Evolutionary conservation across 2,329 filamentous ascomycete genomes (phyloP), one percentile per base, ranked within the genome.

Genomic region (Verticillium nonalfalfae): DNA sequence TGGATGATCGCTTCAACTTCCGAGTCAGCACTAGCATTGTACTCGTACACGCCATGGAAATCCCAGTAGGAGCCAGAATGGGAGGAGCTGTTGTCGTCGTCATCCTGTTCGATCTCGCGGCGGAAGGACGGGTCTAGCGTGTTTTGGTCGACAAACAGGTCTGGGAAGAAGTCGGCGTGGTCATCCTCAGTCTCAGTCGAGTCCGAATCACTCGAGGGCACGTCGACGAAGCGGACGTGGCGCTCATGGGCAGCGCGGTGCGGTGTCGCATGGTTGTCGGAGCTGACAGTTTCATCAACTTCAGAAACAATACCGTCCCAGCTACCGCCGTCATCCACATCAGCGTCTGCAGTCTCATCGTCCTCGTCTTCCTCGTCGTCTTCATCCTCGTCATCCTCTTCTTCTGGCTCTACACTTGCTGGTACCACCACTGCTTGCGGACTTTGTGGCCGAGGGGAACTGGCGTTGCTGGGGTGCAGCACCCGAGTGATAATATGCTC

Each of bases 121-220:
- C 89, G 88, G 69, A 94, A 86, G 59, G 82, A 81, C 6, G 89
- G 88, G 67, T 92, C 90, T 5, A 94, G 79, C 15, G 85, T 82
- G 69, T 86, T 89, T 73, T 93, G 89, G 58, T 90, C 86, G 61
- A 93, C 80, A 72, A 94, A 94, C 62, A 94, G 87, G 70, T 93
- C 87, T 1, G 90, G 89, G 64, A 91, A 91, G 65, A 92, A 84
- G 65, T 86, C 84, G 63, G 85, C 82, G 56, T 81, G 75, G 65
- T 87, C 83, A 62, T 86, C 82, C 45, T 88, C 85, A 4, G 81
- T 84, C 58, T 87, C 86, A 59, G 85, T 87, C 2, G 83, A 85
- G 63, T 87, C 84, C 60, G 84, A 89, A 67, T 91, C 88, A 61
- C 88, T 88, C 62, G 83, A 81, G 62, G 87, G 82, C 50, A 88